Percentiles rank a stretch among this genome's conserved stretches.
phyloP scores from a whole-genome alignment of 2,329 filamentous ascomycete genomes.

The Colletotrichum sp. region DNA sequence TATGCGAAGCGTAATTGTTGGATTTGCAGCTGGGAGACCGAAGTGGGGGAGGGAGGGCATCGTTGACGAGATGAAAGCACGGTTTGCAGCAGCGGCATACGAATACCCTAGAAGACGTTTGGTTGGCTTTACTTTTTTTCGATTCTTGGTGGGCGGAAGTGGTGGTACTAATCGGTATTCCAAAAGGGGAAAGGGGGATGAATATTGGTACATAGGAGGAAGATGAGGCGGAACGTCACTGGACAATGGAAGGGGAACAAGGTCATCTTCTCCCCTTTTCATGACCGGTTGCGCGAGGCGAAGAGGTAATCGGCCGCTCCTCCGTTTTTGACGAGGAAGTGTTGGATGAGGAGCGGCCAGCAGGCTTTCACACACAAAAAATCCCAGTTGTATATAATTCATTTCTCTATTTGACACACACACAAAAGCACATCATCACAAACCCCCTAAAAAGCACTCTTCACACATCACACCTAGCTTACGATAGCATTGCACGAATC shows the following conservation, averaged over 20 bases:
- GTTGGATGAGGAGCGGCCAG: background rate
- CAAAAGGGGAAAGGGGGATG: background rate
- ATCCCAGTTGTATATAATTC: conserved; percentile 18
- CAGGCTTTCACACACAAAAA: background rate
- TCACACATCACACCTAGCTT: background rate
- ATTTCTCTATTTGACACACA: background rate
- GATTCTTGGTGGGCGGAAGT: background rate
- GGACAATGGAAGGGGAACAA: background rate
- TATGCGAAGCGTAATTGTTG: background rate
- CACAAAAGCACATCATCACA: background rate
- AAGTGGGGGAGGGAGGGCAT: background rate
- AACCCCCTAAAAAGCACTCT: background rate
- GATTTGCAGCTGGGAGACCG: background rate
- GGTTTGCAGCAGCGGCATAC: conserved; percentile 11
- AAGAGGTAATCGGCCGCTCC: background rate
- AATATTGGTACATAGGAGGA: background rate
- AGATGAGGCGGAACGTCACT: background rate
- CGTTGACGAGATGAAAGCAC: background rate
- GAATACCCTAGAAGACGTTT: conserved; percentile 14
- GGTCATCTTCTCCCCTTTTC: background rate
- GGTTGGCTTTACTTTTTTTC: background rate
- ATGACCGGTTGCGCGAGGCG: background rate
- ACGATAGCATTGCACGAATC: background rate
- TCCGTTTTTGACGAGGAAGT: background rate
- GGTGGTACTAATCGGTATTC: background rate